These are phyloP conservation scores for Somion occarium DNA, from an alignment of 1,284 basidiomycete genomes.

Conservation along the genomic window DNA sequence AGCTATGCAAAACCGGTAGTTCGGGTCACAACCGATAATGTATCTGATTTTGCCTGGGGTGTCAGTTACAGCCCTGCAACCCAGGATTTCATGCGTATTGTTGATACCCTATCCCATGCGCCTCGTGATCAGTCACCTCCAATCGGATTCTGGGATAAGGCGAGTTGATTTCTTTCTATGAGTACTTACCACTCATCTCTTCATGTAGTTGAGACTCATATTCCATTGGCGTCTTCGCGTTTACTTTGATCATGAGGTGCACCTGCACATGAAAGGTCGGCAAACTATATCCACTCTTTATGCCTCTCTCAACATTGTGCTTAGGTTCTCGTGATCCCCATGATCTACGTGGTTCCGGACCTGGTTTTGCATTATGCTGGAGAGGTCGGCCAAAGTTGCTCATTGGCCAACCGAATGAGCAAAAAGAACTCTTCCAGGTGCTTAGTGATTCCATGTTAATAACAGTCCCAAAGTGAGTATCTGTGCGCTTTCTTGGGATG, in stretches of 20 bases:
- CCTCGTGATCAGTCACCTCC: conserved; percentile 85
- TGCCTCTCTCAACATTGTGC: conserved; percentile 15
- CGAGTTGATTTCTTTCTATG: conserved; percentile 19
- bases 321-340: conserved; percentile 88
- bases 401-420: conserved; percentile 71
- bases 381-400: conserved; percentile 70
- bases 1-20: conserved; percentile 82
- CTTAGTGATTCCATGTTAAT: conserved; percentile 77
- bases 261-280: conserved; percentile 82
- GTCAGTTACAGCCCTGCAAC: conserved; percentile 85
- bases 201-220: conserved; percentile 66
- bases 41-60: conserved; percentile 86
- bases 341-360: conserved; percentile 66
- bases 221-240: conserved; percentile 83
- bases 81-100: conserved; percentile 81
- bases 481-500: neutral
- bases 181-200: neutral
- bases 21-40: conserved; percentile 57
- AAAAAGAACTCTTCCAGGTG: conserved; percentile 83
- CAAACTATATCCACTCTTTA: conserved; percentile 6
- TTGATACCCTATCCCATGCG: conserved; percentile 81
- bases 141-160: conserved; percentile 94
- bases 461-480: conserved; percentile 74
- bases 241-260: conserved; percentile 72
- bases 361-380: conserved; percentile 91